Base-by-base conservation (phyloP, 2,329 filamentous ascomycete genomes). In the Pseudogymnoascus sp. region DNA sequence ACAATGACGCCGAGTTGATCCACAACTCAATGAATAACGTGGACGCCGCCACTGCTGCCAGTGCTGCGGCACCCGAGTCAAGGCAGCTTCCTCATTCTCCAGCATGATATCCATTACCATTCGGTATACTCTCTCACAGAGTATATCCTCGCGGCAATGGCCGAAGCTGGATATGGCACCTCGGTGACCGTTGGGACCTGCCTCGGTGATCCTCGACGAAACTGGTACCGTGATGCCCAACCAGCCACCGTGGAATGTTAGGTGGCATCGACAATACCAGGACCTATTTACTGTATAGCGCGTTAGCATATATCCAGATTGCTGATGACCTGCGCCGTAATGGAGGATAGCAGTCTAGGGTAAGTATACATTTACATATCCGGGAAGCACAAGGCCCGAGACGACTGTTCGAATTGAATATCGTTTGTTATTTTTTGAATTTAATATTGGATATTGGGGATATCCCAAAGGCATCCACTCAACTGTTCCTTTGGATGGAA, bases 151-250 rank as follows among this genome's bases (percentile, higher is more conserved):
- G 64, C 67, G 3, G 68, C 65, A 25, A 73, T 80, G 64, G 68
- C 70, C n/a, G 63, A 59, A 1, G 70, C 75, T 23, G 78, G 77
- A 0, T 73, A 66, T 49, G 28, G 49, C 28, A 66, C 67, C 69
- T 75, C 72, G 61, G 79, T 80, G 16, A 78, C 79, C 4, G 75
- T 81, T 37, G 80, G 79, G 1, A 72, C 79, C 38, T 82, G 80
- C 66, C 69, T 81, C 40, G 76, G 75, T 1, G 78, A 82, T 63
- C 69, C 77, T 16, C 61, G 64, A 9, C 74, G 68, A 4, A 72
- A 75, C 55, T 82, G 79, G 80, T 82, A 82, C 60, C 62, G 71
- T 21, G 49, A 55, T 16, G 49, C 49, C 28, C 49, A 55, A 9
- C 49, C 49, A 9, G 16, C 49, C 28, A 55, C 49, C 28, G 28